A percentile compares a stretch with the other conserved stretches of the same genome.
Conservation (phyloP, 2,329 filamentous ascomycete species). For the Talaromyces marneffei region DNA sequence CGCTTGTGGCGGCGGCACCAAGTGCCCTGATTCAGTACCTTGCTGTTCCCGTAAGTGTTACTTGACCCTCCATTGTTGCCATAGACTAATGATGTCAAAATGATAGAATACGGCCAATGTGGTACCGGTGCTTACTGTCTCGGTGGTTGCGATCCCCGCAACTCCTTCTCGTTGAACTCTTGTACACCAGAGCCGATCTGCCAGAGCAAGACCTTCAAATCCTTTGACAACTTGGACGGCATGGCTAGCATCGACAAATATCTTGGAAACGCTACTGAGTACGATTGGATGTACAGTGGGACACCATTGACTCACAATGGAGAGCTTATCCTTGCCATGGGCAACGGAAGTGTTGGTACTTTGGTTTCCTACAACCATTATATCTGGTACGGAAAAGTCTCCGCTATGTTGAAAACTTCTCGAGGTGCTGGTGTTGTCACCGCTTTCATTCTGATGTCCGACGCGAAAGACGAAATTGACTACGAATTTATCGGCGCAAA, state of each 20-base stretch:
- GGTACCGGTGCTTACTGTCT: constrained; percentile 93
- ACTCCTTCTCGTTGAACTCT: constrained; percentile 74
- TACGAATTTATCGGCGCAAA: constrained; percentile 89
- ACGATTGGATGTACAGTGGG: constrained; percentile 87
- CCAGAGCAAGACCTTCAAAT: constrained; percentile 62
- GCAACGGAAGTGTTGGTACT: constrained; percentile 75
- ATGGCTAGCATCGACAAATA: constrained; percentile 72
- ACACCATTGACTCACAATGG: constrained; percentile 57
- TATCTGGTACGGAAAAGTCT: constrained; percentile 95
- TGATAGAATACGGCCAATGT: constrained; percentile 79
- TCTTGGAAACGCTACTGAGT: constrained; percentile 70
- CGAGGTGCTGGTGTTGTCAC: constrained; percentile 88
- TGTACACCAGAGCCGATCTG: constrained; percentile 83
- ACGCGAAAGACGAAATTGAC: constrained; percentile 97
- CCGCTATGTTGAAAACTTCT: constrained; percentile 76
- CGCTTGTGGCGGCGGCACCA: constrained; percentile 37
- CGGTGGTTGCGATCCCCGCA: constrained; percentile 85
- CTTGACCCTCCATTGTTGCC: background rate
- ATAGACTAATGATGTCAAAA: background rate
- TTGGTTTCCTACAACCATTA: constrained; percentile 79
- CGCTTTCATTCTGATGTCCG: constrained; percentile 90
- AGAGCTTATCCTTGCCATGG: constrained; percentile 81
- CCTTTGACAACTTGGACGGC: constrained; percentile 64
- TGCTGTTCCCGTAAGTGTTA: constrained; percentile 70
- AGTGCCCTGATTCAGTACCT: constrained; percentile 67